phyloP scores from a whole-genome alignment of 345 rosid genomes.

The Salix suchowensis region DNA sequence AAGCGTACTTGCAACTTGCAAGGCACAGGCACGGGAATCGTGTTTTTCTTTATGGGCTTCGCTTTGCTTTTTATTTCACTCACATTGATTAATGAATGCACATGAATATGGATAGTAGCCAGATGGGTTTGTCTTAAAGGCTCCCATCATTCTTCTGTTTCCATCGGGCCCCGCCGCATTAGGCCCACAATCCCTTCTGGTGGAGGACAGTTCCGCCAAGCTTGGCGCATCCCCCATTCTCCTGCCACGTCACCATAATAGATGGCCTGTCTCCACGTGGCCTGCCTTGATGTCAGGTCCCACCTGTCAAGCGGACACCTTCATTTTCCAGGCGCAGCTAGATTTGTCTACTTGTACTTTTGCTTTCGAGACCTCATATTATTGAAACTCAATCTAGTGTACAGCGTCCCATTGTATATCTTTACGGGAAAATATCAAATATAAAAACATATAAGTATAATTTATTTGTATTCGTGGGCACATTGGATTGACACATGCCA shows the following conservation, averaged over 20 bases:
- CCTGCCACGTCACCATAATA: slow-evolving; percentile 13
- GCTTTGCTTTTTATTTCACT: slow-evolving; percentile 40
- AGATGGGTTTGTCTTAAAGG: slow-evolving; percentile 43
- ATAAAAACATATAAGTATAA: too few species aligned
- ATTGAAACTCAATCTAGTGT: background rate
- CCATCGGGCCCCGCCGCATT: slow-evolving; percentile 7
- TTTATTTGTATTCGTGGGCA: too few species aligned
- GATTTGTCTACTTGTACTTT: background rate
- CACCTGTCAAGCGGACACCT: slow-evolving; percentile 6
- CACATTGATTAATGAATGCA: slow-evolving; percentile 45
- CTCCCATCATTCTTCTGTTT: slow-evolving; percentile 14
- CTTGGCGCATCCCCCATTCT: background rate
- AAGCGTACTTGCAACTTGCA: slow-evolving; percentile 23
- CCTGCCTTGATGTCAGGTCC: slow-evolving; percentile 10
- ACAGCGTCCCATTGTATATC: background rate
- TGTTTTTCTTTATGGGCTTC: slow-evolving; percentile 32
- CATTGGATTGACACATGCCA: too few species aligned
- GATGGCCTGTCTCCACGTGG: slow-evolving; percentile 16
- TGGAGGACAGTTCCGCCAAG: slow-evolving; percentile 4
- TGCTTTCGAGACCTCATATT: background rate
- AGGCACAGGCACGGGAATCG: slow-evolving; percentile 47
- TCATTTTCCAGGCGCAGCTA: slow-evolving; percentile 16
- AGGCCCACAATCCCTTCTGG: background rate
- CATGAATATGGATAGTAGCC: slow-evolving; percentile 43
- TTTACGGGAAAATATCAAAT: too few species aligned